A percentile compares a stretch with the other conserved stretches of the same genome.
These are phyloP conservation scores for Mentha longifolia DNA, from an alignment of 257 asterid species.

Conservation along the genomic window DNA sequence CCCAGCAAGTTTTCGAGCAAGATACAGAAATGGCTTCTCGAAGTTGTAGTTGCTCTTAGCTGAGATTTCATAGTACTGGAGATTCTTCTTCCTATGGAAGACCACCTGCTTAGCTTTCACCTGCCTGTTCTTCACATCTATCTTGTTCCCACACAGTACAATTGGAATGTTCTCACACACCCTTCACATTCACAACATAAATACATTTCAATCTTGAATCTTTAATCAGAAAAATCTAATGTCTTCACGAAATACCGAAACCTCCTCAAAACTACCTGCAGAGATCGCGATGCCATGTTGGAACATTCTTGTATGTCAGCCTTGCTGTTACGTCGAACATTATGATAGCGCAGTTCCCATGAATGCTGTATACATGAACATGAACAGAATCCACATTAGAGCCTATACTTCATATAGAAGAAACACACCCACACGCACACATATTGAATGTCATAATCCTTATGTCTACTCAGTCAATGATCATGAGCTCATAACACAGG, in stretches of 20 bases:
- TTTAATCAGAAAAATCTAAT: not conserved
- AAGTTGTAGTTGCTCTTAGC: constrained; percentile 85
- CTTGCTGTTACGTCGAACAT: constrained; percentile 86
- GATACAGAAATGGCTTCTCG: constrained; percentile 73
- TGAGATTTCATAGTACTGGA: constrained; percentile 55
- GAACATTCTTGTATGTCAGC: constrained; percentile 75
- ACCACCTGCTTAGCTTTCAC: not conserved
- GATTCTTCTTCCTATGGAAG: constrained; percentile 2
- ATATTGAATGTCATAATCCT: not conserved
- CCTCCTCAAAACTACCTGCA: constrained; percentile 52
- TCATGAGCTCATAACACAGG: not conserved
- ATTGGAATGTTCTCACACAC: constrained; percentile 2
- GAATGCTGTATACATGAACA: constrained; percentile 47
- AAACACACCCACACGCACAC: not conserved
- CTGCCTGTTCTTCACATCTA: not conserved
- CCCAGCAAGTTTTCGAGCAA: constrained; percentile 77
- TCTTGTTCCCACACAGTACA: constrained; percentile 3
- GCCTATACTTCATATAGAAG: not conserved
- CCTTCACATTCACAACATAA: constrained; percentile 1
- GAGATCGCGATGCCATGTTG: constrained; percentile 80
- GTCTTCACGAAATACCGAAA: not conserved
- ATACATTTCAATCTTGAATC: not conserved
- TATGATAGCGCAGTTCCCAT: constrained; percentile 77
- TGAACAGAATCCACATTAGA: not conserved
- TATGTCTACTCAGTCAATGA: not conserved